These are phyloP conservation scores for Luvunga scandens DNA, from an alignment of 345 rosid genomes.

Conservation along the genomic window DNA sequence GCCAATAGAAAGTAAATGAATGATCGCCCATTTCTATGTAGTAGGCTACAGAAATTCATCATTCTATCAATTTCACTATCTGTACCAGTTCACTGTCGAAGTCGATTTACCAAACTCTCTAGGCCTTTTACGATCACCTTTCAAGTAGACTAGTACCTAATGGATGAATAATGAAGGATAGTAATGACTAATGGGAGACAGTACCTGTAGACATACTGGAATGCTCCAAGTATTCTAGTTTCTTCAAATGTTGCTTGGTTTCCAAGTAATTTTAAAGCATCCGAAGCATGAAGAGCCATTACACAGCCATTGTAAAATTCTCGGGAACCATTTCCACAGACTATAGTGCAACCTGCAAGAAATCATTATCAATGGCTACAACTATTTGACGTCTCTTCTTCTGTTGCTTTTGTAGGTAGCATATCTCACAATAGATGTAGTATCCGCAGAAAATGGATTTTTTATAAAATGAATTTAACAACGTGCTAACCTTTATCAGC, in stretches of 20 bases:
- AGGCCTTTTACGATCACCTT: not conserved
- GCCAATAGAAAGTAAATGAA: constrained; percentile 27
- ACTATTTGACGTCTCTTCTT: not conserved
- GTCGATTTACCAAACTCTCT: not conserved
- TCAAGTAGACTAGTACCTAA: not conserved
- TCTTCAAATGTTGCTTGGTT: constrained; percentile 69
- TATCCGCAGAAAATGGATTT: too few relatives aligned
- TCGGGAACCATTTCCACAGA: constrained; percentile 42
- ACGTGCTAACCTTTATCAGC: constrained; percentile 39
- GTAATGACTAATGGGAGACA: not conserved
- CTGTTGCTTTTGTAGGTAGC: not conserved
- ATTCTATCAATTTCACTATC: not conserved
- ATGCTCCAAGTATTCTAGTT: constrained; percentile 76
- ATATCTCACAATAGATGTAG: not conserved
- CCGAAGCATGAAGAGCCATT: constrained; percentile 75
- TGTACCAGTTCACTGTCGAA: not conserved
- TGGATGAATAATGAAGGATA: not conserved
- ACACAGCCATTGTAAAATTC: constrained; percentile 56
- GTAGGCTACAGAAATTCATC: too few relatives aligned
- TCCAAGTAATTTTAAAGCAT: constrained; percentile 65
- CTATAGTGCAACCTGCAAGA: constrained; percentile 48
- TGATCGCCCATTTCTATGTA: not conserved
- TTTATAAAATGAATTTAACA: not conserved
- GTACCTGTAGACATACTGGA: constrained; percentile 80
- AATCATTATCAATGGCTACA: not conserved